These are phyloP conservation scores for Trichoderma koningiopsis DNA, from an alignment of 2,329 filamentous ascomycete genomes.

Conservation along the genomic window DNA sequence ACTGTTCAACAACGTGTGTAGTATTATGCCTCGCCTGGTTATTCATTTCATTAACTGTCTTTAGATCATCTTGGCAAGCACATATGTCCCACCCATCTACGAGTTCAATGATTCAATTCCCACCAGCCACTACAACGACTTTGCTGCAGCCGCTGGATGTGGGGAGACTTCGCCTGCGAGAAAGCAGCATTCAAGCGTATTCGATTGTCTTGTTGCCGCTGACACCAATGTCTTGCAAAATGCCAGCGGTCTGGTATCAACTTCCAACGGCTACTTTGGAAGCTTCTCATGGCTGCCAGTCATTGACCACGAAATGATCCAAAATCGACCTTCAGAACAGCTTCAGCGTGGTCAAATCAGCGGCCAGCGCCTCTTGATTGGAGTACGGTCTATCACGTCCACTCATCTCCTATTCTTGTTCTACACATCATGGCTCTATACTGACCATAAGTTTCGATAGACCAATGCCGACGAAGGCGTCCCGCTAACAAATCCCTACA, in stretches of 20 bases:
- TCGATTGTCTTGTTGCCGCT: conserved; percentile 41
- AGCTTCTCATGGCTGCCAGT: conserved; percentile 44
- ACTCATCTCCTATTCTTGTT: too few species aligned
- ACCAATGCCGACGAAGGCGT: conserved; percentile 45
- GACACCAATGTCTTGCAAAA: conserved; percentile 40
- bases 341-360: conserved; percentile 37
- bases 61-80: conserved; percentile 41
- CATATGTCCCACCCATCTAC: conserved; percentile 59
- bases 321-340: conserved; percentile 35
- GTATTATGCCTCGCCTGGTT: too few species aligned
- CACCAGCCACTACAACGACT: conserved; percentile 38
- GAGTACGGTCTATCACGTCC: conserved; percentile 26
- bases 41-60: background rate
- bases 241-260: conserved; percentile 40
- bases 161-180: background rate
- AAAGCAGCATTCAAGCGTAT: conserved; percentile 31
- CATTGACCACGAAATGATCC: conserved; percentile 41
- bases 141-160: conserved; percentile 41
- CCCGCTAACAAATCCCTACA: conserved; percentile 41
- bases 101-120: conserved; percentile 39
- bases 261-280: conserved; percentile 32
- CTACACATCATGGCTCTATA: background rate
- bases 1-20: conserved; percentile 48
- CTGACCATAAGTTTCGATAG: conserved; percentile 20
- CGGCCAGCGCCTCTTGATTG: conserved; percentile 38